Conservation (phyloP, 768 basidiomycete genomes). For the Lactarius tabidus region DNA sequence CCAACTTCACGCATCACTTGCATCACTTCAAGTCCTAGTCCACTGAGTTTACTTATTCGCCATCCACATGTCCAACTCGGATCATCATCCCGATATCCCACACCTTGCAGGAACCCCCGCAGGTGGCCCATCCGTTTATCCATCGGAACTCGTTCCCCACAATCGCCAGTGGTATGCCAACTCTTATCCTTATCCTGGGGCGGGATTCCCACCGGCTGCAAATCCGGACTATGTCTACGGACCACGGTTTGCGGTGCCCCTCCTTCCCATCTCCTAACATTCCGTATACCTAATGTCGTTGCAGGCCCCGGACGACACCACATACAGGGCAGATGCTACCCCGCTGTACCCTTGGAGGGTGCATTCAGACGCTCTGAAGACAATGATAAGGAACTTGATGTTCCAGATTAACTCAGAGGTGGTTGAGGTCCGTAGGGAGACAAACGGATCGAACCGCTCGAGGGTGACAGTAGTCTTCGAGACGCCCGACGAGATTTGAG, state of each 20-base stretch:
- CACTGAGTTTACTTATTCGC: not conserved
- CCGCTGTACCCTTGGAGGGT: not conserved
- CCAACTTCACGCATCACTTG: not conserved
- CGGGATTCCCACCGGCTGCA: not conserved
- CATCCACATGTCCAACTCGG: not conserved
- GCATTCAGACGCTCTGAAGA: not conserved
- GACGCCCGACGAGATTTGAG: not conserved
- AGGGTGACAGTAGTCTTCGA: constrained; percentile 8
- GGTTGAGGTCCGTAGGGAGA: not conserved
- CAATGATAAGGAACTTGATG: not conserved
- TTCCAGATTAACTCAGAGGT: not conserved
- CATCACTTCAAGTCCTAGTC: not conserved
- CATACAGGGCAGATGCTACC: not conserved
- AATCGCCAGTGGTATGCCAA: not conserved
- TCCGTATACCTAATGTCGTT: not conserved
- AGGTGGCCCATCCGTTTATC: not conserved
- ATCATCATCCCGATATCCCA: not conserved
- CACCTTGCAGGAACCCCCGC: not conserved
- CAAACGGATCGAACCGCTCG: not conserved
- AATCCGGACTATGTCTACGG: not conserved
- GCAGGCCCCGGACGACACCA: not conserved
- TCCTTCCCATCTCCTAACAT: not conserved
- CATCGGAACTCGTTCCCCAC: not conserved
- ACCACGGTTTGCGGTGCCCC: not conserved
- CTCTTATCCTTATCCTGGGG: not conserved